Percentiles rank a stretch among this genome's conserved stretches.
These are phyloP conservation scores for Trichophyton equinum DNA, from an alignment of 2,329 filamentous ascomycete species.

Conservation along the genomic window DNA sequence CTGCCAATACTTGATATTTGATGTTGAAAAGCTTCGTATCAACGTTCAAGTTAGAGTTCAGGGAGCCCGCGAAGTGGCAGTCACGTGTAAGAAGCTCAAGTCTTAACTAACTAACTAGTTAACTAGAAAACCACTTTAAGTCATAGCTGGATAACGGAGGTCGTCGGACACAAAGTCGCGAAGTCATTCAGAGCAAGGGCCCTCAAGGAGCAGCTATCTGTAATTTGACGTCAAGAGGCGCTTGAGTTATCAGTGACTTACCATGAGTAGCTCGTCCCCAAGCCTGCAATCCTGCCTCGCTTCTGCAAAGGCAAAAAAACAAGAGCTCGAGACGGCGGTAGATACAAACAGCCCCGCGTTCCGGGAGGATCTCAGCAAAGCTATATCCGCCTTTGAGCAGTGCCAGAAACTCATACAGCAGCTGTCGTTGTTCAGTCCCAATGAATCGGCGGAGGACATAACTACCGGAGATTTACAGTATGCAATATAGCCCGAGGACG, in stretches of 20 bases:
- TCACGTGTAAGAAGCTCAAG: neutral
- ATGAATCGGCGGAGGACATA: conserved; percentile 80
- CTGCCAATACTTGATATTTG: neutral
- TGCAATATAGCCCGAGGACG: neutral
- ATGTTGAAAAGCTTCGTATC: neutral
- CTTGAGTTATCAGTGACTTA: neutral
- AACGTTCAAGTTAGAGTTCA: neutral
- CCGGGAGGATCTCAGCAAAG: conserved; percentile 52
- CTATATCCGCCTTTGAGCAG: conserved; percentile 60
- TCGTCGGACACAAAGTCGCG: neutral
- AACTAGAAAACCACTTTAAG: neutral
- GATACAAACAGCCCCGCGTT: conserved; percentile 54
- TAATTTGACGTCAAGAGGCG: neutral
- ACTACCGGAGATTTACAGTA: conserved; percentile 72
- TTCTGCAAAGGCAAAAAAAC: conserved; percentile 43
- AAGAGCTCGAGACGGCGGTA: conserved; percentile 45
- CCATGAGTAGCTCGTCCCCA: conserved; percentile 33
- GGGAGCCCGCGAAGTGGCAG: too few species aligned
- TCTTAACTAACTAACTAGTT: neutral
- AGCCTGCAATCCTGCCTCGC: conserved; percentile 44
- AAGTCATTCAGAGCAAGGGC: neutral
- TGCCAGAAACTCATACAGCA: conserved; percentile 57
- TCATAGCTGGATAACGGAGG: too few species aligned
- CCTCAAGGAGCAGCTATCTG: too few species aligned
- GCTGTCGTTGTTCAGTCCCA: conserved; percentile 75